phyloP scores from a whole-genome alignment of 495 filamentous ascomycete species.

The Penicillium chermesinum region DNA sequence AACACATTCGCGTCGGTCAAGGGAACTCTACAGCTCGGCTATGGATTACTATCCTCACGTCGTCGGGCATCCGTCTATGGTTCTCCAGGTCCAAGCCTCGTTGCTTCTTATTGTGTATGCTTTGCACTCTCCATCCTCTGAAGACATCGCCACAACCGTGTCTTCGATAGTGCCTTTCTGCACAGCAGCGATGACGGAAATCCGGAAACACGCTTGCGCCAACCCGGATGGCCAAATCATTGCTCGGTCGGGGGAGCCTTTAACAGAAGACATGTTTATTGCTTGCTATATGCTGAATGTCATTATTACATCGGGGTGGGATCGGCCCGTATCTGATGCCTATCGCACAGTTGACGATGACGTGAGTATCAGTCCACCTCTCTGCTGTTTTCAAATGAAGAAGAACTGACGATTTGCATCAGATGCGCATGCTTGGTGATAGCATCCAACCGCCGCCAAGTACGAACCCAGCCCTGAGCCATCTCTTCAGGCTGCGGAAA shows the following conservation, averaged over 20 bases:
- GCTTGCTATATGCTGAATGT: slow-evolving; percentile 35
- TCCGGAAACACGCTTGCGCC: slow-evolving; percentile 17
- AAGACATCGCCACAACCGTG: slow-evolving; percentile 27
- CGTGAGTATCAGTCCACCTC: slow-evolving; percentile 11
- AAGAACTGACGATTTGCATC: not conserved
- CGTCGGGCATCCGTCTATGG: slow-evolving; percentile 23
- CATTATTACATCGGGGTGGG: slow-evolving; percentile 30
- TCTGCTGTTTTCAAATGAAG: no score
- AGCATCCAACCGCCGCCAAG: slow-evolving; percentile 19
- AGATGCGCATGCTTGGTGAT: slow-evolving; percentile 27
- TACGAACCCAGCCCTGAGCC: slow-evolving; percentile 22
- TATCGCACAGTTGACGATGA: slow-evolving; percentile 29
- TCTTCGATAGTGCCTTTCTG: slow-evolving; percentile 32
- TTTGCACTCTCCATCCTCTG: slow-evolving; percentile 30
- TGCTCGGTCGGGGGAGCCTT: slow-evolving; percentile 11
- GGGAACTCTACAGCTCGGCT: slow-evolving; percentile 24
- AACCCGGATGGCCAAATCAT: slow-evolving; percentile 6
- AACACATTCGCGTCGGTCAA: slow-evolving; percentile 20
- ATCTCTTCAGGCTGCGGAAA: slow-evolving; percentile 29
- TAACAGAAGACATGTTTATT: slow-evolving; percentile 30
- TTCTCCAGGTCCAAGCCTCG: slow-evolving; percentile 31
- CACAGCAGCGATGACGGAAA: slow-evolving; percentile 26
- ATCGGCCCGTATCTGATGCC: slow-evolving; percentile 25
- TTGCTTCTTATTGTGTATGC: slow-evolving; percentile 31
- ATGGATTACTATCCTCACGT: slow-evolving; percentile 28